A percentile compares a stretch with the other conserved stretches of the same genome.
Evolutionary conservation across 352 stramenopile genomes (phyloP).

Genomic region (Globisporangium camurandrum): DNA sequence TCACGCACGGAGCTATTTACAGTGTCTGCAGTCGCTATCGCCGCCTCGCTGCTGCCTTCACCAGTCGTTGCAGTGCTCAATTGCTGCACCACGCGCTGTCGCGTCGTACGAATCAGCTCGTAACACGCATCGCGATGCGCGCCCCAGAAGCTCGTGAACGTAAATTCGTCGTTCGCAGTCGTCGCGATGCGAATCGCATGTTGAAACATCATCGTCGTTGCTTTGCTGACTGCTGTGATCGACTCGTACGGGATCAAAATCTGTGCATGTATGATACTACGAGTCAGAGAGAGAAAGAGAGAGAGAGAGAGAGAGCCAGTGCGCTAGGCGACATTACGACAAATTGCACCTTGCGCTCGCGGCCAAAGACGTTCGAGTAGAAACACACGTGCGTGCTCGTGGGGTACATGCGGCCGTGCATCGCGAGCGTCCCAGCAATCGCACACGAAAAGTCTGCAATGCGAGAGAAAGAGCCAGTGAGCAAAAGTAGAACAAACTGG

Average conservation of each 20-base stretch:
- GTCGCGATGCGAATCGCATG: constrained; percentile 64
- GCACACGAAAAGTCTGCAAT: constrained; percentile 75
- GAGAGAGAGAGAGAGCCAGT: not conserved
- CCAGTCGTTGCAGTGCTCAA: constrained; percentile 1
- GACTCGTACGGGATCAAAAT: constrained; percentile 82
- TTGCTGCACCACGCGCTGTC: constrained; percentile 32
- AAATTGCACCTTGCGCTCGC: constrained; percentile 62
- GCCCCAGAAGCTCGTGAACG: constrained; percentile 83
- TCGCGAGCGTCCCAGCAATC: constrained; percentile 67
- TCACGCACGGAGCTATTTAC: constrained; percentile 4
- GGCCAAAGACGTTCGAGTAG: constrained; percentile 84
- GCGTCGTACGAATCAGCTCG: constrained; percentile 64
- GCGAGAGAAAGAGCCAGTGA: not conserved
- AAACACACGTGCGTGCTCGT: constrained; percentile 78
- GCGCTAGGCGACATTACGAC: not conserved
- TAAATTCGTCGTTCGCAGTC: constrained; percentile 62
- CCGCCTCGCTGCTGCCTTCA: too few relatives aligned
- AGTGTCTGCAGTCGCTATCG: not conserved
- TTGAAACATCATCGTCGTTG: constrained; percentile 79
- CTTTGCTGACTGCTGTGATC: constrained; percentile 76
- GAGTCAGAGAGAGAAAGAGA: not conserved
- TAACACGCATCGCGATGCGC: constrained; percentile 75
- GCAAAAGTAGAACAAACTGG: not conserved
- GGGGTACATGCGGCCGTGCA: constrained; percentile 86
- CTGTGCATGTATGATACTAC: constrained; percentile 21